Base-by-base conservation (phyloP, 495 filamentous ascomycete species). In the Penicillium steckii region DNA sequence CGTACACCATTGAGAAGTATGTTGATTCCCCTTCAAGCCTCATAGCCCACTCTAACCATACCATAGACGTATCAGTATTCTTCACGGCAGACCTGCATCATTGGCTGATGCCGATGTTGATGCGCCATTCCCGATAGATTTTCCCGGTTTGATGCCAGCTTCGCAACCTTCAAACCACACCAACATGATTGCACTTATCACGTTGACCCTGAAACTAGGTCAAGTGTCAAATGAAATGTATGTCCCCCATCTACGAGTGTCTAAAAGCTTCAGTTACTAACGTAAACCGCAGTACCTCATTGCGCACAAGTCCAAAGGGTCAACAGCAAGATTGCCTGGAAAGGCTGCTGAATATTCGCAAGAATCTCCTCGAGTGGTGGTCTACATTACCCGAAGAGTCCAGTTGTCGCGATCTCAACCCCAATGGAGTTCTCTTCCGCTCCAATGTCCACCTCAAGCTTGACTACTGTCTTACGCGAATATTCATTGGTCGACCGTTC, bases 401-500 rank as follows among this genome's bases (percentile, higher is more conserved):
- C 1, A 60, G 65, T 29, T 74, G 72, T 44, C 63, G 68, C 27
- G 72, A 77, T 27, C 57, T 76, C 21, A 73, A 68, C 37, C 68
- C 74, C 2, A 35, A 49, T 8, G 69, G 71, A 10, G 67, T 71
- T 10, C 56, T 73, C 2, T 76, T 77, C 50, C 67, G 77, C 13
- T 66, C 71, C n/a, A 76, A 78, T 40, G 67, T 79, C 3, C 77
- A 80, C 44, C 59, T 80, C 10, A 76, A 78, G 40, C 59, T 80
- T 18, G 73, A 79, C 48, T 80, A 76, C 48, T 77, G 74, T 45
- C 62, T 78, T 17, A 73, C 73, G 0, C 58, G 73, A 5, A 70
- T 80, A 17, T 80, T 76, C 47, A 71, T 78, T 33, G 77, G 77
- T 8, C 72, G 77, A 1, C 73, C 74, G 8, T 80, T 80, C 43